Evolutionary conservation across 2,329 filamentous ascomycete species (phyloP).

Genomic region (Alternaria dauci): DNA sequence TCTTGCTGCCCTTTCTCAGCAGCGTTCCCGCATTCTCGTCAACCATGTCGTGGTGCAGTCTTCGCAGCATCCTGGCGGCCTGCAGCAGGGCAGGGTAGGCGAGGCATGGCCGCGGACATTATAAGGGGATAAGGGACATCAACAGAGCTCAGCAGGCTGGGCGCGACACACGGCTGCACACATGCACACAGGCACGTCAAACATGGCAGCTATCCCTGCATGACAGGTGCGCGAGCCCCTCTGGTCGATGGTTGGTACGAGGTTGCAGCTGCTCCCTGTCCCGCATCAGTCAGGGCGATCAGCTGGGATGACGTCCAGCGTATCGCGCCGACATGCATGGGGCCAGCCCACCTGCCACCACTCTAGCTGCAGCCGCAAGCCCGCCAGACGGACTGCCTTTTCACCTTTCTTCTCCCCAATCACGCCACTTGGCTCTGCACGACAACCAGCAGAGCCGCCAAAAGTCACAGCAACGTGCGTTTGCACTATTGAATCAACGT

Average conservation of each 20-base stretch:
- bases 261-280: slow-evolving; percentile 33
- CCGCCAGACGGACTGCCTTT: background rate
- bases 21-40: slow-evolving; percentile 30
- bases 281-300: slow-evolving; percentile 33
- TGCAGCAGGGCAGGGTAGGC: slow-evolving; percentile 18
- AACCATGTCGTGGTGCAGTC: slow-evolving; percentile 32
- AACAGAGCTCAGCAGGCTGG: slow-evolving; percentile 35
- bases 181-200: slow-evolving; percentile 35
- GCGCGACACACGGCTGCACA: slow-evolving; percentile 19
- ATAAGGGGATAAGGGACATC: slow-evolving; percentile 27
- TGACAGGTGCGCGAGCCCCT: slow-evolving; percentile 11
- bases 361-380: slow-evolving; percentile 25
- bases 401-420: background rate
- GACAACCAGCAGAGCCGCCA: background rate
- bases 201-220: slow-evolving; percentile 42
- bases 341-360: slow-evolving; percentile 29
- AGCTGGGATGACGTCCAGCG: slow-evolving; percentile 31
- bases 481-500: background rate
- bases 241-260: slow-evolving; percentile 31
- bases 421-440: slow-evolving; percentile 1
- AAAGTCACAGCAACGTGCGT: background rate
- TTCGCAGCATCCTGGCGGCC: slow-evolving; percentile 41
- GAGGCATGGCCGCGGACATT: slow-evolving; percentile 34
- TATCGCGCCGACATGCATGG: slow-evolving; percentile 29
- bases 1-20: slow-evolving; percentile 41